These are phyloP conservation scores for Coccomyxa sp. DNA, from an alignment of 139 green algal genomes.

Conservation along the genomic window DNA sequence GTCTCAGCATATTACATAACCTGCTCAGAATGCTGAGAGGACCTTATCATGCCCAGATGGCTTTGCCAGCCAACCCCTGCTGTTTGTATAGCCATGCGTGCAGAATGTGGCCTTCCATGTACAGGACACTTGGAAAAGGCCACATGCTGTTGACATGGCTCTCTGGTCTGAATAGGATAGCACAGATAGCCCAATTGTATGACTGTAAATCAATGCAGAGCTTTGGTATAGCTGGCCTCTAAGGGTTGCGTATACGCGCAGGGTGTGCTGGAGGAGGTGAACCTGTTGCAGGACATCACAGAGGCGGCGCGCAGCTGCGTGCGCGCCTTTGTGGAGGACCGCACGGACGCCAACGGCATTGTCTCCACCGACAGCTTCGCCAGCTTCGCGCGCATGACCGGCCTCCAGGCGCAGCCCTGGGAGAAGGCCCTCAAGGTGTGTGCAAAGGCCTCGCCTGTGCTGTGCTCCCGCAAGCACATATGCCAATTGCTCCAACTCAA, in stretches of 20 bases:
- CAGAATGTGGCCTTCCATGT: too few species aligned
- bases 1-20: not conserved
- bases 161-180: too few species aligned
- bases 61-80: too few species aligned
- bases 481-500: too few species aligned
- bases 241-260: too few species aligned
- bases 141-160: too few species aligned
- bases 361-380: conserved; percentile 58
- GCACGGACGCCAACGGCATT: conserved; percentile 63
- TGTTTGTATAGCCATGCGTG: too few species aligned
- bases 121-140: too few species aligned
- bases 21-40: not conserved
- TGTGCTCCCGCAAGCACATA: too few species aligned
- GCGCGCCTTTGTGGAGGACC: conserved; percentile 84
- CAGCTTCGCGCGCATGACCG: conserved; percentile 43
- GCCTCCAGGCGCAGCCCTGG: conserved; percentile 75
- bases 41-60: not conserved
- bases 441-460: not conserved
- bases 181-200: too few species aligned
- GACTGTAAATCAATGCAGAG: too few species aligned
- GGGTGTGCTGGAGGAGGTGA: conserved; percentile 86
- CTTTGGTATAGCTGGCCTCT: too few species aligned
- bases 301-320: conserved; percentile 69
- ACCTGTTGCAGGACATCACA: conserved; percentile 88
- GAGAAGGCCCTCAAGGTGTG: conserved; percentile 43